phyloP scores from a whole-genome alignment of 2,329 filamentous ascomycete species.

The Fonsecaea pugnacius region DNA sequence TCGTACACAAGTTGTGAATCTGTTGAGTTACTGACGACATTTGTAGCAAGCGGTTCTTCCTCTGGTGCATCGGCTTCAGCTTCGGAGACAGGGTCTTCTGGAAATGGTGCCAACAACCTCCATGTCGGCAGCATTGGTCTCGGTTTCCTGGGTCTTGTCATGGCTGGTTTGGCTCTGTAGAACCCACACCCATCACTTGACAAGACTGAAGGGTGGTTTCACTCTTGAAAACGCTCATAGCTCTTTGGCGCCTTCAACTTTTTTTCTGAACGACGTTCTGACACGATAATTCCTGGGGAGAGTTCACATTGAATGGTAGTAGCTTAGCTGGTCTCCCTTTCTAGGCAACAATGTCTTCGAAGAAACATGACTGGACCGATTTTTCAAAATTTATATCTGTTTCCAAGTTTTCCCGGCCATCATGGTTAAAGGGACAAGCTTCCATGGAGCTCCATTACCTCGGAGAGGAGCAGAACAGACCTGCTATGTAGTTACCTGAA shows the following conservation, averaged over 20 bases:
- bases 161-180: slow-evolving; percentile 36
- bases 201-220: slow-evolving; percentile 4
- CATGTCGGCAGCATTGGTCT: slow-evolving; percentile 28
- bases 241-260: neutral
- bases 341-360: neutral
- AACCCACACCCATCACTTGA: neutral
- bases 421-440: neutral
- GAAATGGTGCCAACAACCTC: slow-evolving; percentile 25
- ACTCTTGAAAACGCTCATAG: neutral
- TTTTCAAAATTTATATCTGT: neutral
- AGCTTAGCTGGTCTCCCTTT: neutral
- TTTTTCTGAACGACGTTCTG: slow-evolving; percentile 3
- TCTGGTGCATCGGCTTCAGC: slow-evolving; percentile 29
- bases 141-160: slow-evolving; percentile 34
- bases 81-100: slow-evolving; percentile 20
- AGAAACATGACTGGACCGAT: neutral
- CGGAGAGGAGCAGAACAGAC: no score
- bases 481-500: no score
- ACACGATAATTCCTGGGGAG: neutral
- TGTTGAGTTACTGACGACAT: slow-evolving; percentile 9
- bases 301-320: neutral
- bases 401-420: neutral
- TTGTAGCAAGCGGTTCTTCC: slow-evolving; percentile 13
- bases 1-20: neutral
- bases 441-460: neutral